Evolutionary conservation across 2,329 filamentous ascomycete genomes (phyloP).

Genomic region (Sporothrix luriei): DNA sequence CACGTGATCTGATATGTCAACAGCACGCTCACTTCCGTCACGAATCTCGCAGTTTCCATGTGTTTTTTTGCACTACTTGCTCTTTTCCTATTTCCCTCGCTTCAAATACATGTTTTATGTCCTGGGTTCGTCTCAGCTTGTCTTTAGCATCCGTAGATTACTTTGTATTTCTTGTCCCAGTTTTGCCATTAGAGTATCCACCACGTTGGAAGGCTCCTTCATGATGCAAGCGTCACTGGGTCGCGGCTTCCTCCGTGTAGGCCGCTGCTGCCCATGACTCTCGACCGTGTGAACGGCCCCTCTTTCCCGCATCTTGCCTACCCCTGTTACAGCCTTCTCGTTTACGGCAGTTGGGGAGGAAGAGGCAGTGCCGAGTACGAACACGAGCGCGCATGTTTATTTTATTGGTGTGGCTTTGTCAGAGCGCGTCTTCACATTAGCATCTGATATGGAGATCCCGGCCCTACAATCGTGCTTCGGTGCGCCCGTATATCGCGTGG

Average conservation of each 20-base stretch:
- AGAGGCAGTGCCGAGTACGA: constrained; percentile 18
- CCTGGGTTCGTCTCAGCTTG: not conserved
- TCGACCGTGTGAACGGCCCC: not conserved
- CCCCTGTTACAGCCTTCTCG: not conserved
- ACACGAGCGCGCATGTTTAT: constrained; percentile 12
- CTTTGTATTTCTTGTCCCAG: not conserved
- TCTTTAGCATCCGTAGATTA: not conserved
- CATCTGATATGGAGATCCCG: constrained; percentile 15
- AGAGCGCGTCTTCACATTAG: not conserved
- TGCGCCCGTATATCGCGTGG: not conserved
- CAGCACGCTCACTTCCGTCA: not conserved
- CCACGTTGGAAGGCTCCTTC: constrained; percentile 3
- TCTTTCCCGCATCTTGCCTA: constrained; percentile 18
- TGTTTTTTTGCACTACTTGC: not conserved
- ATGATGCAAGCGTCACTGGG: constrained; percentile 14
- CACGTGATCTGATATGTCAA: not conserved
- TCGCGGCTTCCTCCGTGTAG: constrained; percentile 6
- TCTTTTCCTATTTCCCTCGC: not conserved
- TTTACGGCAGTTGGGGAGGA: constrained; percentile 19
- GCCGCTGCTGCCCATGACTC: constrained; percentile 4
- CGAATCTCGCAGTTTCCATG: not conserved
- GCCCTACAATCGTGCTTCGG: not conserved
- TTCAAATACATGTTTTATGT: not conserved
- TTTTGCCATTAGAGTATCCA: not conserved
- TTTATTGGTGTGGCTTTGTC: constrained; percentile 5